A percentile compares a stretch with the other conserved stretches of the same genome.
Conservation (phyloP, 2,329 filamentous ascomycete species). For the Amylocarpus encephaloides region DNA sequence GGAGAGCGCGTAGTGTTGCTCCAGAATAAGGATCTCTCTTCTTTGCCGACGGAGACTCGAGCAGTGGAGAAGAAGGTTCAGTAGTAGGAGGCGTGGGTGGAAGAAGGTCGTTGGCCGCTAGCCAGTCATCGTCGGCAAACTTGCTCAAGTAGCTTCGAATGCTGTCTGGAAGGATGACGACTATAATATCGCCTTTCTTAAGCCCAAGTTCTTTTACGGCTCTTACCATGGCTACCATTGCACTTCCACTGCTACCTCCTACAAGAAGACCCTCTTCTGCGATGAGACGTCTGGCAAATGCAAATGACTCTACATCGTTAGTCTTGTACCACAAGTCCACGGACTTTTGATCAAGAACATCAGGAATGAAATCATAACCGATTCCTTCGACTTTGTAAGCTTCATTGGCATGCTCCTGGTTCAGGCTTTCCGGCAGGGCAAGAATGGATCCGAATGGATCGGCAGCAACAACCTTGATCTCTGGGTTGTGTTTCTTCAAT, state of each 20-base stretch:
- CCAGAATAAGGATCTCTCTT: slow-evolving; percentile 63
- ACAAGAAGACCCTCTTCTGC: slow-evolving; percentile 90
- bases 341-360: slow-evolving; percentile 72
- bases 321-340: slow-evolving; percentile 99
- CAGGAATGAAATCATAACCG: slow-evolving; percentile 95
- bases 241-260: slow-evolving; percentile 88
- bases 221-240: slow-evolving; percentile 73
- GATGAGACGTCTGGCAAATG: slow-evolving; percentile 83
- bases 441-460: slow-evolving; percentile 91
- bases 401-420: slow-evolving; percentile 73
- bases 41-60: slow-evolving; percentile 32
- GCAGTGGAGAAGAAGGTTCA: slow-evolving; percentile 34
- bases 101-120: slow-evolving; percentile 90
- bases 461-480: slow-evolving; percentile 84
- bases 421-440: slow-evolving; percentile 72
- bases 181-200: slow-evolving; percentile 76
- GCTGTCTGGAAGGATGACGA: slow-evolving; percentile 89
- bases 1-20: slow-evolving; percentile 74
- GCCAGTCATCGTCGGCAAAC: slow-evolving; percentile 98
- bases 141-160: slow-evolving; percentile 97
- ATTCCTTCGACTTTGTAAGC: slow-evolving; percentile 98
- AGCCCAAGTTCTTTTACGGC: slow-evolving; percentile 73
- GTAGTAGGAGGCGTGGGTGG: slow-evolving; percentile 49
- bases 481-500: slow-evolving; percentile 76
- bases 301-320: slow-evolving; percentile 84